Conservation (phyloP, 805 yeast species). For the Saturnispora serradocipensis region DNA sequence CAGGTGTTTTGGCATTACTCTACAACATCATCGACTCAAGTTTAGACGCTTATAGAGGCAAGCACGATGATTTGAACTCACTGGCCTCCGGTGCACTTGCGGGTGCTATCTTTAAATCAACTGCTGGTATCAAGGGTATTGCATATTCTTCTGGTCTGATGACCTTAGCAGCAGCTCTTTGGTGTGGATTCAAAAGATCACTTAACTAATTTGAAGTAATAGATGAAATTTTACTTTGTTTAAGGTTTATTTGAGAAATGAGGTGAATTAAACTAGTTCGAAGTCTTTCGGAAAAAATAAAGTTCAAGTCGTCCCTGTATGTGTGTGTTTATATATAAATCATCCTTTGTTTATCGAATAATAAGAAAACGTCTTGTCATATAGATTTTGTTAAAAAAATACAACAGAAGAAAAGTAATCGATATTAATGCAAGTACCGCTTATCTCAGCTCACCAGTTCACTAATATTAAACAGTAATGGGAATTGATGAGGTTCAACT, state of each 20-base stretch:
- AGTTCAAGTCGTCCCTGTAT: neutral
- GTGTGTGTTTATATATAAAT: neutral
- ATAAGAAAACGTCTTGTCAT: conserved; percentile 2
- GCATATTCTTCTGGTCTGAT: conserved; percentile 73
- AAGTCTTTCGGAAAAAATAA: too few relatives aligned
- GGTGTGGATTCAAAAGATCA: conserved; percentile 73
- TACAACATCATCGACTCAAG: conserved; percentile 79
- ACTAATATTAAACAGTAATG: conserved; percentile 45
- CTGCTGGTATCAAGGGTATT: conserved; percentile 82
- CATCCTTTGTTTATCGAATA: neutral
- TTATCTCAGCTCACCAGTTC: conserved; percentile 14
- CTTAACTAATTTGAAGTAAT: conserved; percentile 6
- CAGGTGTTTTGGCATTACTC: conserved; percentile 86
- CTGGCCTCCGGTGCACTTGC: conserved; percentile 83
- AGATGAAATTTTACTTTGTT: neutral
- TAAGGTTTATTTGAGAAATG: neutral
- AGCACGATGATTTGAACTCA: conserved; percentile 81
- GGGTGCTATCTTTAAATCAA: conserved; percentile 84
- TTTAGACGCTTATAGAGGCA: conserved; percentile 74
- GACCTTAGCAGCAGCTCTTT: conserved; percentile 85
- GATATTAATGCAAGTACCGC: neutral
- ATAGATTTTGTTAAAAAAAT: conserved; percentile 4
- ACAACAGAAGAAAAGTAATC: too few relatives aligned
- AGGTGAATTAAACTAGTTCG: neutral
- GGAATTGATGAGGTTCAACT: conserved; percentile 46